Evolutionary conservation across 768 basidiomycete species (phyloP), one percentile per base, ranked within the genome.

Genomic region (Pisolithus tinctorius): DNA sequence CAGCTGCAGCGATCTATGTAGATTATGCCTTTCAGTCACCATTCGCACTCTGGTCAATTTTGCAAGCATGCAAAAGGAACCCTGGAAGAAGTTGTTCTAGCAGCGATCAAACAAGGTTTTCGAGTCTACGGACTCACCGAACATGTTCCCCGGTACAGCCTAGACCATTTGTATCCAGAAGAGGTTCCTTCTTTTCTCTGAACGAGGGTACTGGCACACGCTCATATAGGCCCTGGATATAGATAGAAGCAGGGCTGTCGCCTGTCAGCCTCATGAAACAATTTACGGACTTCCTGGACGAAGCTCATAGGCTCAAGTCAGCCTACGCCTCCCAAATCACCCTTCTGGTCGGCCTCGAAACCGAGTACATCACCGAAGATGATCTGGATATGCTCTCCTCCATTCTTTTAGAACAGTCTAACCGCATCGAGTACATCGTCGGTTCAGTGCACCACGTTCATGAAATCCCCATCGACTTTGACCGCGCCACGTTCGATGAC

Each of bases 371-470:
- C 67, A 83, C 88, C 9, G 42, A 66, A 4, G 56, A 69, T 16
- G 92, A 94, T 68, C 73, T 92, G 20, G 72, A 77, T 52, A 64
- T 70, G 20, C 75, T 94, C 34, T 68, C 76, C 42, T 53, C 53
- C 3, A 72, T 89, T 17, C 73, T 95, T 31, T 53, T 68, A 34
- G 58, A 63, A 25, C 68, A 82, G 52, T 67, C 66, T 8, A 67
- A 69, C 34, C 70, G 73, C 45, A 79, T 98, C 54, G 85, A 97
- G 61, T 97, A 92, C 67, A 63, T 97, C 62, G 90, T 98, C 48
- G 95, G 96, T 25, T 90, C 88, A 31, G 74, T 99, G 6, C 96
- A 99, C 65, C 95, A 97, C 60, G 92, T 93, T 66, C 79, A 84
- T 63, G 76, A 71, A 20, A 78, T 88, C 38, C 92, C 94, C 7